Percentiles rank a stretch among this genome's conserved stretches.
Conservation (phyloP, 176 grass and related monocot species). For the Carex kokanica region DNA sequence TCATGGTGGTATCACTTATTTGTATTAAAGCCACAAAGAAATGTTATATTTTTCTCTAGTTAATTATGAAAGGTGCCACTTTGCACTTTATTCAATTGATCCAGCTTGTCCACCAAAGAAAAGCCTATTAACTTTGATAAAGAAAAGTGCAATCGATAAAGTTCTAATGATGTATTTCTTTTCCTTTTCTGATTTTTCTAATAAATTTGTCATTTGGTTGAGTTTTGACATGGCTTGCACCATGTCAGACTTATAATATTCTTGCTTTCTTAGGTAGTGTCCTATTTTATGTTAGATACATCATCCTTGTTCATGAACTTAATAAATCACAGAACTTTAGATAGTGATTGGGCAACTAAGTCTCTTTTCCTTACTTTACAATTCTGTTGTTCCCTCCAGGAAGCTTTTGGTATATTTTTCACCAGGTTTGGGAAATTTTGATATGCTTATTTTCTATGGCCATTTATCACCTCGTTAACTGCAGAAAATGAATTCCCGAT, state of each 20-base stretch:
- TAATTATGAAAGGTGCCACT: slow-evolving; percentile 1
- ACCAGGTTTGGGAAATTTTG: neutral
- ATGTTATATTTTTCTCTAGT: neutral
- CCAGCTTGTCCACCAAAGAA: neutral
- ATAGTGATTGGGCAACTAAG: neutral
- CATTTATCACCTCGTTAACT: neutral
- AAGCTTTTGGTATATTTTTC: neutral
- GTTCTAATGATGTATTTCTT: slow-evolving; percentile 3
- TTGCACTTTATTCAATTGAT: slow-evolving; percentile 13
- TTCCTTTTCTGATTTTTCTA: neutral
- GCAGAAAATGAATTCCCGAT: no score
- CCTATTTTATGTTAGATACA: neutral
- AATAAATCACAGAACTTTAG: neutral
- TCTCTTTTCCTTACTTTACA: neutral
- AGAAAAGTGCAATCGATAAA: neutral
- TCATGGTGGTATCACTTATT: slow-evolving; percentile 4
- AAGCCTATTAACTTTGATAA: slow-evolving; percentile 19
- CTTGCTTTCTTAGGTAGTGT: slow-evolving; percentile 11
- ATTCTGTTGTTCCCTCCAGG: neutral
- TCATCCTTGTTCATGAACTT: slow-evolving; percentile 9
- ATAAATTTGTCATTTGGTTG: neutral
- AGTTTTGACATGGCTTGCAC: slow-evolving; percentile 26
- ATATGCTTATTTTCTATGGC: slow-evolving; percentile 1
- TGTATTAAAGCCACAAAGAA: slow-evolving; percentile 16
- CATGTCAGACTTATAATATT: slow-evolving; percentile 12